Base-by-base conservation (phyloP, 2,329 filamentous ascomycete species). In the Alternaria sp. region DNA sequence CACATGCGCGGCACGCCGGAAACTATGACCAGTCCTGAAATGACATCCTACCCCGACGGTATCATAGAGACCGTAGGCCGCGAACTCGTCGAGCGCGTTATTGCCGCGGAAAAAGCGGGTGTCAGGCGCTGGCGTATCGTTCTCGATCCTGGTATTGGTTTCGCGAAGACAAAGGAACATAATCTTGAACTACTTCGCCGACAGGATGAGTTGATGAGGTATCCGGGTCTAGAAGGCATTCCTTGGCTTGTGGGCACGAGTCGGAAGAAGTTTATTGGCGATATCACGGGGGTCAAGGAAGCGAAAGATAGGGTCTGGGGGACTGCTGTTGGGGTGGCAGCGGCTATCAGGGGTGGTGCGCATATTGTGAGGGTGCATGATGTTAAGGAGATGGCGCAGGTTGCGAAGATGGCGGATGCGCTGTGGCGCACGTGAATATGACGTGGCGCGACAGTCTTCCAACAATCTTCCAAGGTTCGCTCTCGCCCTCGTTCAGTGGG, bases 301-400 rank as follows among this genome's bases (percentile, higher is more conserved):
- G 88, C 93, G 1, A 85, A 84, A 64, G 87, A 93, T 70, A 86
- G 95, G 65, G 85, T 86, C 9, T 96, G 90, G 89, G 96, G 96
- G 11, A 98, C 96, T 3, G 94, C 93, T 11, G 93, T 92, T 11
- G 92, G 93, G 0, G 91, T 98, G 9, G 90, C 92, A 4, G 93
- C 93, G 7, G 93, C 93, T 49, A 86, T 99, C 28, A 88, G 91
- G 65, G 93, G 93, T 7, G 96, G 96, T 3, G 94, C 94, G 23
- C 94, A 98, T 83, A 89, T 99, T 62, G 90, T 98, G 49, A 86
- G 96, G 55, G 93, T 99, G 45, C 96, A 99, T 81, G 95, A 98
- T 82, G 91, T 94, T 13, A 81, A 84, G 59, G 92, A 96, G 83
- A 98, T 98, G 95, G 85, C 82, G 44, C 87, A 93, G 80, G 93